phyloP scores from a whole-genome alignment of 1,139 yeast genomes.

The Kodamaea arcana region DNA sequence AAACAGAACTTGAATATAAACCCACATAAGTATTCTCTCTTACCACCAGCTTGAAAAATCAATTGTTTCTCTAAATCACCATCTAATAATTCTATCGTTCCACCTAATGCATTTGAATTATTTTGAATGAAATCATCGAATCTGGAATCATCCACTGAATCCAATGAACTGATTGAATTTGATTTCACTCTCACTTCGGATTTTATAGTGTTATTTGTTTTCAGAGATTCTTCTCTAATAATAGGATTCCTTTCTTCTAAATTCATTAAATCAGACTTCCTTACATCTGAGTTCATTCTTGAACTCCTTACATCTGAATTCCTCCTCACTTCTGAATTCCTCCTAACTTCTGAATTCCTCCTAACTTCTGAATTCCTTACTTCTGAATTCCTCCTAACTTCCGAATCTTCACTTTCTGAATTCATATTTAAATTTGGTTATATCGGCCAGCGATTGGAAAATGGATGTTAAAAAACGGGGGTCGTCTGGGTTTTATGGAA shows the following conservation, averaged over 20 bases:
- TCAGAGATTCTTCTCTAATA: too few species aligned
- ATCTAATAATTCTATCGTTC: constrained; percentile 20
- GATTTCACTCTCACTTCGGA: constrained; percentile 14
- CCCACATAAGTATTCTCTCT: constrained; percentile 29
- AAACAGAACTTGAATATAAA: constrained; percentile 30
- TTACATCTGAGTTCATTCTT: too few species aligned
- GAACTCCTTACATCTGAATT: too few species aligned
- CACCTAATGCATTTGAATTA: constrained; percentile 12
- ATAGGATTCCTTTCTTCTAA: too few species aligned
- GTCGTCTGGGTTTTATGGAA: neutral
- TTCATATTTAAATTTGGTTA: too few species aligned
- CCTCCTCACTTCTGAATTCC: too few species aligned
- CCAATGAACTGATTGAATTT: constrained; percentile 15
- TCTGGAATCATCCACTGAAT: constrained; percentile 10
- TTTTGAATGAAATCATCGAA: constrained; percentile 13
- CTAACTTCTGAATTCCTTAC: too few species aligned
- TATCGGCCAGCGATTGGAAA: constrained; percentile 3
- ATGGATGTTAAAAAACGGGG: neutral
- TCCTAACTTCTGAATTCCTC: too few species aligned
- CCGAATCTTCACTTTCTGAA: too few species aligned
- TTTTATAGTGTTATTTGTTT: too few species aligned
- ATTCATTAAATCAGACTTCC: too few species aligned
- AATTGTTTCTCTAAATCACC: constrained; percentile 39
- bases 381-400: too few species aligned
- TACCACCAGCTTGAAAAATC: constrained; percentile 39